Evolutionary conservation across 345 rosid species (phyloP).

Genomic region (Kandelia obovata): DNA sequence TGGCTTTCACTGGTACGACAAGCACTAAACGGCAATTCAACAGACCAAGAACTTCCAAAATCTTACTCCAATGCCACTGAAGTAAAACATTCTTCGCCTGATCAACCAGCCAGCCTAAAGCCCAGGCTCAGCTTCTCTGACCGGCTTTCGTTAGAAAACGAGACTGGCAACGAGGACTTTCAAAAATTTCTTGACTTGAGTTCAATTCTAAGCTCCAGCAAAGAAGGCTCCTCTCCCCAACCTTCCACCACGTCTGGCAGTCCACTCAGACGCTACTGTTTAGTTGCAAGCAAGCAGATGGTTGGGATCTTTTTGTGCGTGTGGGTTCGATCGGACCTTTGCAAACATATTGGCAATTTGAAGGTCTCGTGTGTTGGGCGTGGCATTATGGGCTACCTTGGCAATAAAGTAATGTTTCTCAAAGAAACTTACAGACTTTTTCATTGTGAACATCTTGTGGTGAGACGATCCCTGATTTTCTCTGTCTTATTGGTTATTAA

Average conservation of each 20-base stretch:
- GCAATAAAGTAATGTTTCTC: conserved; percentile 63
- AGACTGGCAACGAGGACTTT: conserved; percentile 36
- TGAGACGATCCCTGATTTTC: neutral
- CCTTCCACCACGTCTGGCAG: conserved; percentile 17
- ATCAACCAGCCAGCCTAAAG: conserved; percentile 14
- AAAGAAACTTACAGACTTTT: neutral
- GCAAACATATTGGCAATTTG: conserved; percentile 47
- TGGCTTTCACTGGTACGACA: conserved; percentile 69
- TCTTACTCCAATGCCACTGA: conserved; percentile 23
- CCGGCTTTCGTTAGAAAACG: conserved; percentile 43
- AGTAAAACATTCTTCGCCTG: neutral
- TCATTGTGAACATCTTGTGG: neutral
- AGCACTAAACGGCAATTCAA: conserved; percentile 47
- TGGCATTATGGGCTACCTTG: conserved; percentile 95
- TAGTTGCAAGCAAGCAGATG: conserved; percentile 93
- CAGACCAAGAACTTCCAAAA: conserved; percentile 24
- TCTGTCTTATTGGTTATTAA: neutral
- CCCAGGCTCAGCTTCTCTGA: conserved; percentile 59
- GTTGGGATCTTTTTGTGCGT: conserved; percentile 87
- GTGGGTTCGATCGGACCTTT: conserved; percentile 72
- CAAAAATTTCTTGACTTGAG: conserved; percentile 19
- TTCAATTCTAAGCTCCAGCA: conserved; percentile 10
- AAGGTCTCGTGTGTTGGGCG: conserved; percentile 92
- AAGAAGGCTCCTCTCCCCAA: conserved; percentile 26
- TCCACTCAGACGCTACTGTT: conserved; percentile 38